Conservation (phyloP, 2,329 filamentous ascomycete species). For the Dryadomyces sulphureus region DNA sequence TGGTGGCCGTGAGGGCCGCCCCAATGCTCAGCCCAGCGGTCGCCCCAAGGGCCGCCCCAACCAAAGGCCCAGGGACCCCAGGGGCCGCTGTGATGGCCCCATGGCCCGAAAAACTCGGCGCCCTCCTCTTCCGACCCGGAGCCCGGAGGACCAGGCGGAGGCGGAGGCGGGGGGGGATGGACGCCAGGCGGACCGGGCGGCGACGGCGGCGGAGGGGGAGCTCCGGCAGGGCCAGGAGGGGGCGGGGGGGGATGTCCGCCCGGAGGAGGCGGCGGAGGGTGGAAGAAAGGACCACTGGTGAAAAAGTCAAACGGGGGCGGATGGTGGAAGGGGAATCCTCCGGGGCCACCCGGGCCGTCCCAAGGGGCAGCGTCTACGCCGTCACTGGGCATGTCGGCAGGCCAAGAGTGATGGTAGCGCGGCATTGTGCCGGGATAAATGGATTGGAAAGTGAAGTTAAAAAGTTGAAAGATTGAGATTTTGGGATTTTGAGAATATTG, state of each 20-base stretch:
- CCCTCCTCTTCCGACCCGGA: too few relatives aligned
- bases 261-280: not conserved
- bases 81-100: too few relatives aligned
- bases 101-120: too few relatives aligned
- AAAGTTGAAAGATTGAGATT: too few relatives aligned
- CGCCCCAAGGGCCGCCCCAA: conserved; percentile 1
- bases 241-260: not conserved
- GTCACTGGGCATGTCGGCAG: not conserved
- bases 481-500: too few relatives aligned
- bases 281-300: not conserved
- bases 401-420: not conserved
- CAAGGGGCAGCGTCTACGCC: not conserved
- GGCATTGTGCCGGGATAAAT: not conserved
- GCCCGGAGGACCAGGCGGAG: not conserved
- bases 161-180: not conserved
- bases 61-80: not conserved
- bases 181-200: not conserved
- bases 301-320: too few relatives aligned
- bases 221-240: not conserved
- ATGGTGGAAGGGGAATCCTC: not conserved
- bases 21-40: too few relatives aligned
- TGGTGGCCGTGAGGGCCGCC: not conserved
- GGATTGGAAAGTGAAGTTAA: not conserved
- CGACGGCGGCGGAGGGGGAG: not conserved
- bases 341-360: not conserved